A percentile compares a stretch with the other conserved stretches of the same genome.
Evolutionary conservation across 2,329 filamentous ascomycete genomes (phyloP).

Genomic region (Aspergillus fischeri): DNA sequence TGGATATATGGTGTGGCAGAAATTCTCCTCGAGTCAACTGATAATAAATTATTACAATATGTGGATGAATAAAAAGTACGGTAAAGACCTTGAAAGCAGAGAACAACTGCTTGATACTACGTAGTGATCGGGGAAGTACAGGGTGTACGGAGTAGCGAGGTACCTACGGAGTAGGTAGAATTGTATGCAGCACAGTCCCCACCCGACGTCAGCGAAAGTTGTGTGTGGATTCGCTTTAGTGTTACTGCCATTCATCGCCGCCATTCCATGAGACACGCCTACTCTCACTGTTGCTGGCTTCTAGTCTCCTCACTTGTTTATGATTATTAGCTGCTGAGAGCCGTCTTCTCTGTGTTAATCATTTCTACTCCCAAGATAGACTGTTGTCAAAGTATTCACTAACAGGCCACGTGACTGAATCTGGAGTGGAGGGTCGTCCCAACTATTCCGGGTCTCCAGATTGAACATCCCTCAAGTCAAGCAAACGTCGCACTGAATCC

Average conservation of each 20-base stretch:
- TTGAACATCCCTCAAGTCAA: neutral
- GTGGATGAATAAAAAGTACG: neutral
- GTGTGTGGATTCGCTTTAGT: conserved; percentile 4
- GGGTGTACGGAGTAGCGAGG: too few relatives aligned
- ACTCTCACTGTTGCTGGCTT: neutral
- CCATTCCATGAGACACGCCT: conserved; percentile 3
- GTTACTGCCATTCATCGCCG: conserved; percentile 21
- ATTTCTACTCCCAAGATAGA: neutral
- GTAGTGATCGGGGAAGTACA: neutral
- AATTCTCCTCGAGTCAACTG: neutral
- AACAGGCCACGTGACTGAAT: neutral
- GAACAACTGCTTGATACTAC: neutral
- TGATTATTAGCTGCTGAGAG: neutral
- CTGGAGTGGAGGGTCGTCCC: neutral
- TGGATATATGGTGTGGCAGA: neutral
- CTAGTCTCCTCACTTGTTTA: neutral
- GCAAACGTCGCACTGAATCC: neutral
- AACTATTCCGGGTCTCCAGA: neutral
- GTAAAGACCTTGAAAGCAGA: neutral
- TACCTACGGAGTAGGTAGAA: too few relatives aligned
- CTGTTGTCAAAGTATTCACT: neutral
- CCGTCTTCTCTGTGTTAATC: neutral
- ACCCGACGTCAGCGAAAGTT: conserved; percentile 25
- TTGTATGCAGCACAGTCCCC: conserved; percentile 8
- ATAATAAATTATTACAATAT: neutral